A percentile compares a stretch with the other conserved stretches of the same genome.
These are phyloP conservation scores for Wickerhamiella kurtzmanii DNA, from an alignment of 805 yeast species.

Conservation along the genomic window DNA sequence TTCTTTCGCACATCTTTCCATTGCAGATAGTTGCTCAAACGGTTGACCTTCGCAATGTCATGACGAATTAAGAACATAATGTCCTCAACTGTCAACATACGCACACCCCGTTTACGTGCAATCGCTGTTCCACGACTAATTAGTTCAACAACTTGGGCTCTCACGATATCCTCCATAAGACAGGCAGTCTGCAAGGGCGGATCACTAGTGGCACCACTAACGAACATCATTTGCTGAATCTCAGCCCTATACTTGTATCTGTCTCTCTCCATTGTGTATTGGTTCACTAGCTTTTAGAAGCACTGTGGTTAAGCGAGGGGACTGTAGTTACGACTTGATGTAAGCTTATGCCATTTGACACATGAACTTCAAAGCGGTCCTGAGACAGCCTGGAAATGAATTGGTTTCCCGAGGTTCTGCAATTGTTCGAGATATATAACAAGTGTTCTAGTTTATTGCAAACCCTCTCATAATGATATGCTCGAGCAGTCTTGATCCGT, in stretches of 20 bases:
- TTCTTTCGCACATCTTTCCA: constrained; percentile 95
- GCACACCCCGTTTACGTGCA: constrained; percentile 67
- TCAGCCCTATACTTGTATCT: constrained; percentile 69
- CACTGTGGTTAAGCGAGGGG: too few relatives aligned
- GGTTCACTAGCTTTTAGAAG: too few relatives aligned
- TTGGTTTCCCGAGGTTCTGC: too few relatives aligned
- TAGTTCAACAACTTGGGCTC: constrained; percentile 87
- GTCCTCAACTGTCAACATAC: constrained; percentile 81
- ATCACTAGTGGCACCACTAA: constrained; percentile 86
- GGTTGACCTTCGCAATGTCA: constrained; percentile 84
- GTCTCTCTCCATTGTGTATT: constrained; percentile 5
- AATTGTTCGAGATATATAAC: too few relatives aligned
- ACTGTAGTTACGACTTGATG: too few relatives aligned
- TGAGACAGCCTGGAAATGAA: too few relatives aligned
- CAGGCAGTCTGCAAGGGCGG: constrained; percentile 87
- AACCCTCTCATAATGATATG: too few relatives aligned
- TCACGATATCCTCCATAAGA: constrained; percentile 87
- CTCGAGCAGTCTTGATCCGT: too few relatives aligned
- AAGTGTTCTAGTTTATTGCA: too few relatives aligned
- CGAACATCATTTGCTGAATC: constrained; percentile 98
- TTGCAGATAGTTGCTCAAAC: constrained; percentile 77
- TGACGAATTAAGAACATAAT: constrained; percentile 84
- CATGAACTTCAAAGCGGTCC: too few relatives aligned
- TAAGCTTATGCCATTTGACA: background rate
- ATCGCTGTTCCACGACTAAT: constrained; percentile 60